phyloP scores from a whole-genome alignment of 2,329 filamentous ascomycete genomes.

The Fusarium tuaranense region DNA sequence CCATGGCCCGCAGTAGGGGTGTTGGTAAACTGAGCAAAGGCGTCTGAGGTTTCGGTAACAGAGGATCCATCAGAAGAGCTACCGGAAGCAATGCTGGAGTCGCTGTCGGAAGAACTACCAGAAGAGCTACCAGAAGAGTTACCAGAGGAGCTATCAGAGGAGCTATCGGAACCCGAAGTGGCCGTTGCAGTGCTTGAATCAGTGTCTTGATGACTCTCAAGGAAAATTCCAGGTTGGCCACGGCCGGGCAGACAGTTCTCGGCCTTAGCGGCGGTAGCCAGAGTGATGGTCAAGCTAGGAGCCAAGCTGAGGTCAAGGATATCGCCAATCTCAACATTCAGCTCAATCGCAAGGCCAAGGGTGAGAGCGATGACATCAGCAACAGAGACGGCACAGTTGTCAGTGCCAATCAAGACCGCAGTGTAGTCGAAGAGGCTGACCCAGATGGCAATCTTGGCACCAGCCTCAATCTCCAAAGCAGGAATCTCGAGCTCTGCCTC shows the following conservation, averaged over 20 bases:
- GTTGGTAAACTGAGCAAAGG: neutral
- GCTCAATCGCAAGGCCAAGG: conserved; percentile 39
- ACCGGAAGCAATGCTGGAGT: neutral
- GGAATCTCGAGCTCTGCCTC: conserved; percentile 47
- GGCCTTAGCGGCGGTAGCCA: conserved; percentile 40
- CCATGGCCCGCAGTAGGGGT: neutral
- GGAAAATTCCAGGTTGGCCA: conserved; percentile 26
- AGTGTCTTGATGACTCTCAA: neutral
- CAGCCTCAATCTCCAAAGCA: conserved; percentile 50
- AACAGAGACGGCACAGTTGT: conserved; percentile 50
- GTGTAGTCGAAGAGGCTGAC: conserved; percentile 67
- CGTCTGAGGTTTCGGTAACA: neutral
- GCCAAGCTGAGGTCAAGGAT: conserved; percentile 53
- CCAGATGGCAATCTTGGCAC: conserved; percentile 59
- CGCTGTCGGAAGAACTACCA: too few species aligned
- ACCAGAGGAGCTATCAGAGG: neutral
- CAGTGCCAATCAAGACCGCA: conserved; percentile 52
- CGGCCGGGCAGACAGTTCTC: conserved; percentile 36
- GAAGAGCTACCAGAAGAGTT: neutral
- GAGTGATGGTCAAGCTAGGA: conserved; percentile 55
- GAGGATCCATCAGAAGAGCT: neutral
- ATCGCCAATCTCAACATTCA: conserved; percentile 41
- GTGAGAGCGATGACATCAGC: conserved; percentile 37
- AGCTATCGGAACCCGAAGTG: neutral
- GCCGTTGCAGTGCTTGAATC: neutral